Base-by-base conservation (phyloP, 148 eudicot genomes). In the Camellia japonica region DNA sequence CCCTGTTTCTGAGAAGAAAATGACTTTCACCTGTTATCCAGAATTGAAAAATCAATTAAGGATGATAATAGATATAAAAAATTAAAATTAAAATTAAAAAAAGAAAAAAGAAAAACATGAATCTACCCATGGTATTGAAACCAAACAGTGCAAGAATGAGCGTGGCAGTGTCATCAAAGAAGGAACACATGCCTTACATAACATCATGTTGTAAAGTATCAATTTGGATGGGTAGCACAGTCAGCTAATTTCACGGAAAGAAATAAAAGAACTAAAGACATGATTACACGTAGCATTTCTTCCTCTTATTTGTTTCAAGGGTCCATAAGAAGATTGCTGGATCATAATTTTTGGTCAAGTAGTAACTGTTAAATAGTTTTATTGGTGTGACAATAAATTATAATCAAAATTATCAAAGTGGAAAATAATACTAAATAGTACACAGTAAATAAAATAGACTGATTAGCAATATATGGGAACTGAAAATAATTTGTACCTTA, bases 1-100 rank as follows among this genome's bases (percentile, higher is more conserved):
- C 82, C 99, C 30, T 4, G 94, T 93, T 75, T 88, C 87, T 58
- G 99, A 96, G 88, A 96, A 89, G 85, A 96, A 85, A 75, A 96
- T 80, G 58, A 90, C 95, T 88, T 86, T 96, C 74, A 96, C 99
- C 98, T 96, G 72, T 47, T 60, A 86, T 20, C 47, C 73, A 82
- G 13, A 82, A 79, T 63, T 19, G 18, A 44, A 78, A 19, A 43
- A 15, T 18, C 0, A 49, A 61, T n/a, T n/a, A n/a, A 30, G 1
- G 46, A 59, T 46, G 15, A 47, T 49, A 9, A 23, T 11, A 23
- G 41, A 38, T 19, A 68, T 23, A 13, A 30, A 47, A 47, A 4
- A 78, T 23, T 23, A 11, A 58, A n/a, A n/a, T n/a, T n/a, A n/a
- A n/a, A n/a, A n/a, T n/a, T n/a, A n/a, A n/a, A n/a, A n/a, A n/a